Conservation (phyloP, 208 protist species). For the Trichomonas vaginalis region DNA sequence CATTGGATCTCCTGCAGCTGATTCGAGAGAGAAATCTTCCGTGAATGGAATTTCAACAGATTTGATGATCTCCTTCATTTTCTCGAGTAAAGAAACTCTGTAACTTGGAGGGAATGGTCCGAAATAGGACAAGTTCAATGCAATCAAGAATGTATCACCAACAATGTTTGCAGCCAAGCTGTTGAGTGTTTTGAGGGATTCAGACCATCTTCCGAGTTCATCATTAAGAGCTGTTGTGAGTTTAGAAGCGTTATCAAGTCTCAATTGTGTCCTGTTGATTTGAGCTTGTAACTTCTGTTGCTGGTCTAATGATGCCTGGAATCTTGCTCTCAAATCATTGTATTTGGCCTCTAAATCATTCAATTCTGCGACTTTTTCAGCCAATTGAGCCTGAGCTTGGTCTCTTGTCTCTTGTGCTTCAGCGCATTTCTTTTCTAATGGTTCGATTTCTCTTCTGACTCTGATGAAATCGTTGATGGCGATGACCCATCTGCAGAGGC, state of each 20-base stretch:
- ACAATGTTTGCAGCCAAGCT: slow-evolving; percentile 53
- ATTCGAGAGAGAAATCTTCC: slow-evolving; percentile 59
- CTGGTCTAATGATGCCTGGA: neutral
- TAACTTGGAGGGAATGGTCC: slow-evolving; percentile 72
- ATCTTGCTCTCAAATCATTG: slow-evolving; percentile 38
- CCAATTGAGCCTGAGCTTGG: slow-evolving; percentile 69
- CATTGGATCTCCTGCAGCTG: slow-evolving; percentile 67
- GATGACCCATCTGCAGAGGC: neutral
- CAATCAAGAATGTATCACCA: slow-evolving; percentile 72
- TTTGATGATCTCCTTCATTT: slow-evolving; percentile 51
- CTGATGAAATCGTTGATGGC: neutral
- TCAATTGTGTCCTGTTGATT: neutral
- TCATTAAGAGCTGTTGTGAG: slow-evolving; percentile 54
- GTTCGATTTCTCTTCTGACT: neutral
- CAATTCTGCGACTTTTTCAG: slow-evolving; percentile 66
- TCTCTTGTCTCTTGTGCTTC: slow-evolving; percentile 40
- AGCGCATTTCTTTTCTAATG: neutral
- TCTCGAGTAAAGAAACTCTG: slow-evolving; percentile 55
- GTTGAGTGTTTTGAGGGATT: neutral
- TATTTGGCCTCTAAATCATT: slow-evolving; percentile 48
- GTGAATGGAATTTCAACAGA: slow-evolving; percentile 27
- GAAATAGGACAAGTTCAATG: slow-evolving; percentile 72
- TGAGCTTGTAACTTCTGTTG: neutral
- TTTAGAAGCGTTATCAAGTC: slow-evolving; percentile 68
- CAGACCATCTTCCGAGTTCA: slow-evolving; percentile 15